Base-by-base conservation (phyloP, 2,329 filamentous ascomycete genomes). In the Penicillium sp. region DNA sequence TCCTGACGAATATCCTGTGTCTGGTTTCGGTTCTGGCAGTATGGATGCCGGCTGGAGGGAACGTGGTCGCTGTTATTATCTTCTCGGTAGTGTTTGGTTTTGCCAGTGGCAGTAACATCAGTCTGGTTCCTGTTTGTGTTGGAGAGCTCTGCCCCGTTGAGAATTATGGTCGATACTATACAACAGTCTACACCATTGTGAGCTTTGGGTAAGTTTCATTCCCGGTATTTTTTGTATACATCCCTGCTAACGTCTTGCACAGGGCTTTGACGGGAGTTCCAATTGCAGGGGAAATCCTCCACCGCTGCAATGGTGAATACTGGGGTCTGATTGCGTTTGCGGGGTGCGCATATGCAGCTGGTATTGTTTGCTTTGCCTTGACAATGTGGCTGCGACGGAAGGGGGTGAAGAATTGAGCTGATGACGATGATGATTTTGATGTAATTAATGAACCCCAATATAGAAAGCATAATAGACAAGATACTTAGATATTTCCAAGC, bases 81-180 rank as follows among this genome's bases (percentile, higher is more conserved):
- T 65, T 67, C 29, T 55, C 63, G 1, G 52, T 65, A 5, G 48
- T 64, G 3, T 68, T 77, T 49, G 74, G 75, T 1, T 75, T 77
- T 48, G 68, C 60, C 1, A 69, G 66, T 28, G 75, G 75, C 0
- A 69, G 66, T 13, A 75, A 75, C 37, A 70, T 77, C 46, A 71
- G 68, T 33, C 49, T 77, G 44, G 71, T 70, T 9, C 75, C 74
- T 1, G 70, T 76, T 1, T 81, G 78, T 54, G 68, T 81, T 2
- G 76, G 77, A 2, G 76, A 81, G 61, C 63, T 81, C 7, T 81
- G 79, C 58, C 61, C 66, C 1, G 71, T 69, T 0, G 66, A 73
- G 37, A 64, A 72, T 39, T 79, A 79, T 63, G 75, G 74, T 2
- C 59, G 67, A n/a, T 75, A 72, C 44, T 75, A 72, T 54, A 66